Conservation (phyloP, 192 early-diverging fungal genomes). For the Pilobolus umbonatus region DNA sequence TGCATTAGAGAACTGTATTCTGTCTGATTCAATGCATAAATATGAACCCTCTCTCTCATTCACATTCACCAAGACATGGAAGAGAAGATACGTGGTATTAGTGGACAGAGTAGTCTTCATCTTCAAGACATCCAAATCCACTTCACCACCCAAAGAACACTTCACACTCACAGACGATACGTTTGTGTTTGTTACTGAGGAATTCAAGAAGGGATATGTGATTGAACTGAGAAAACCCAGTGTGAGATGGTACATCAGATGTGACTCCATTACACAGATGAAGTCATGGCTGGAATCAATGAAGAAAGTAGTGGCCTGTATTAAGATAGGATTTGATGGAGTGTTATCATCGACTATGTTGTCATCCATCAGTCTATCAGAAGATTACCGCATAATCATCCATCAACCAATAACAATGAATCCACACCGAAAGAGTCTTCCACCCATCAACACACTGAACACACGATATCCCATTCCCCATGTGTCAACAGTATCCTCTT, state of each 20-base stretch:
- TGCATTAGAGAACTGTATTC: slow-evolving; percentile 12
- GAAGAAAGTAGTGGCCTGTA: slow-evolving; percentile 28
- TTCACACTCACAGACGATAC: slow-evolving; percentile 29
- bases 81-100: slow-evolving; percentile 21
- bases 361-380: slow-evolving; percentile 8
- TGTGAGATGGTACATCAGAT: slow-evolving; percentile 23
- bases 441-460: neutral
- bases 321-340: slow-evolving; percentile 19
- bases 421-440: neutral
- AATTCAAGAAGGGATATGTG: slow-evolving; percentile 31
- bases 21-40: slow-evolving; percentile 16
- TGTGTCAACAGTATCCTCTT: neutral
- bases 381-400: slow-evolving; percentile 16
- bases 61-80: slow-evolving; percentile 27
- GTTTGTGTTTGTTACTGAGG: slow-evolving; percentile 32
- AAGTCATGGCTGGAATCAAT: slow-evolving; percentile 20
- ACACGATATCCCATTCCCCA: neutral
- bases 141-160: slow-evolving; percentile 14
- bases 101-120: slow-evolving; percentile 21
- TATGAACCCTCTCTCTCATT: slow-evolving; percentile 19
- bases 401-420: neutral
- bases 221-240: slow-evolving; percentile 31
- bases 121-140: slow-evolving; percentile 25
- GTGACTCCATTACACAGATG: slow-evolving; percentile 22
- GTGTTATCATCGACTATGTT: slow-evolving; percentile 3